phyloP scores from a whole-genome alignment of 2,329 filamentous ascomycete species.

The Elsinoe batatas region DNA sequence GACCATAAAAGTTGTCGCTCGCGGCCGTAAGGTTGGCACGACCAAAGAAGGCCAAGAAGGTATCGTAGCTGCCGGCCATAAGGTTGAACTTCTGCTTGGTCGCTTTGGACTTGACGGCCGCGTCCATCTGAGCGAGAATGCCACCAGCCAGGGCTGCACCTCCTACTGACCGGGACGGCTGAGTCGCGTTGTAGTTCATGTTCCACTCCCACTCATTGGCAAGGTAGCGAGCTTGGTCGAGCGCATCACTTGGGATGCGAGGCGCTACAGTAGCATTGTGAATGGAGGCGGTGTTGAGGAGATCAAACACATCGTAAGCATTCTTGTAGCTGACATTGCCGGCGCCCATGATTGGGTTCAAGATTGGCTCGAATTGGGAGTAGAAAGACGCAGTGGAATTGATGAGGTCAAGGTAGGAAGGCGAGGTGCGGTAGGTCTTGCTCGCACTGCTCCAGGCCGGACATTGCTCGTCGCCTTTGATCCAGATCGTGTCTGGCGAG shows the following conservation, averaged over 20 bases:
- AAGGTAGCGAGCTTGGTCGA: constrained; percentile 58
- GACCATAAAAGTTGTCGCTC: constrained; percentile 57
- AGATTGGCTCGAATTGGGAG: constrained; percentile 39
- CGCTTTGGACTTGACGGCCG: constrained; percentile 30
- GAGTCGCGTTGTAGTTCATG: constrained; percentile 64
- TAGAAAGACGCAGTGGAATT: constrained; percentile 46
- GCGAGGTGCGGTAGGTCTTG: constrained; percentile 47
- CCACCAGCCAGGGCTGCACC: constrained; percentile 41
- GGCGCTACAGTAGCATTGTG: constrained; percentile 53
- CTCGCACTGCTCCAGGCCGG: constrained; percentile 47
- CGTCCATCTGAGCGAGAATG: constrained; percentile 36
- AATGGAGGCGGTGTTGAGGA: constrained; percentile 53
- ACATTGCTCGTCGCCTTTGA: constrained; percentile 49
- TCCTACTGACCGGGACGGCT: constrained; percentile 35
- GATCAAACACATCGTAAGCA: constrained; percentile 54
- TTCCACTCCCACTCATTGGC: constrained; percentile 74
- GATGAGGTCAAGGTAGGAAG: constrained; percentile 40
- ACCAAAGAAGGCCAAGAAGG: constrained; percentile 53
- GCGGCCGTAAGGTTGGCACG: constrained; percentile 42
- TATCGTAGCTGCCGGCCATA: constrained; percentile 53
- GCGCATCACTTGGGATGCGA: constrained; percentile 50
- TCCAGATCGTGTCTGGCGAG: constrained; percentile 47
- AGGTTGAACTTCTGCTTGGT: constrained; percentile 36
- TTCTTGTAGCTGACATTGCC: constrained; percentile 48
- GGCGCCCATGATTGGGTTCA: constrained; percentile 42